phyloP scores from a whole-genome alignment of 2,329 filamentous ascomycete genomes.

The Intubia oerlemansii region DNA sequence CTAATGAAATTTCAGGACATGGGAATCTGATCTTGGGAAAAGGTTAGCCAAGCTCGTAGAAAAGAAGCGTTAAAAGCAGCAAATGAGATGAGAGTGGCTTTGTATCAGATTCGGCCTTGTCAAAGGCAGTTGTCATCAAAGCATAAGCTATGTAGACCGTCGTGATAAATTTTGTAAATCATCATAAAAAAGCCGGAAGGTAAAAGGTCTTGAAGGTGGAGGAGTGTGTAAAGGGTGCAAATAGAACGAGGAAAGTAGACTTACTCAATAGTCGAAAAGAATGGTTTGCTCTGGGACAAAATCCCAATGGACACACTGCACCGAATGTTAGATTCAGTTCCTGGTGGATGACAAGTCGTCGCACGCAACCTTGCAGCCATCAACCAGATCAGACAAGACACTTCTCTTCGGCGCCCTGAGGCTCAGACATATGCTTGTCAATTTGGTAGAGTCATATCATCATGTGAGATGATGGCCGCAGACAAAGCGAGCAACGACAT shows the following conservation, averaged over 20 bases:
- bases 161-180: conserved; percentile 45
- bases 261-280: too few relatives aligned
- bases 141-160: conserved; percentile 68
- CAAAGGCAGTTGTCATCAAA: conserved; percentile 64
- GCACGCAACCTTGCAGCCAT: background rate
- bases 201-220: conserved; percentile 12
- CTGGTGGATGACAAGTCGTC: too few relatives aligned
- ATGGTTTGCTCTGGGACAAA: too few relatives aligned
- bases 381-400: conserved; percentile 20
- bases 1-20: too few relatives aligned
- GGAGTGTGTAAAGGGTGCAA: background rate
- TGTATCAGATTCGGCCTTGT: conserved; percentile 32
- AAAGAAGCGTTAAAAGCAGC: too few relatives aligned
- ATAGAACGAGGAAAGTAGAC: background rate
- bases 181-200: conserved; percentile 32
- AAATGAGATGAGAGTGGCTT: conserved; percentile 6
- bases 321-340: too few relatives aligned
- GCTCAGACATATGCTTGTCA: conserved; percentile 99
- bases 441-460: conserved; percentile 61
- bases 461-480: too few relatives aligned
- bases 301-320: too few relatives aligned
- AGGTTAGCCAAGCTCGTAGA: too few relatives aligned
- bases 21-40: too few relatives aligned
- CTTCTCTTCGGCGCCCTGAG: conserved; percentile 27
- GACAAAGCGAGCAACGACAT: too few relatives aligned